phyloP scores from a whole-genome alignment of 371 early-diverging fungal genomes.

The Mucor saturninus region DNA sequence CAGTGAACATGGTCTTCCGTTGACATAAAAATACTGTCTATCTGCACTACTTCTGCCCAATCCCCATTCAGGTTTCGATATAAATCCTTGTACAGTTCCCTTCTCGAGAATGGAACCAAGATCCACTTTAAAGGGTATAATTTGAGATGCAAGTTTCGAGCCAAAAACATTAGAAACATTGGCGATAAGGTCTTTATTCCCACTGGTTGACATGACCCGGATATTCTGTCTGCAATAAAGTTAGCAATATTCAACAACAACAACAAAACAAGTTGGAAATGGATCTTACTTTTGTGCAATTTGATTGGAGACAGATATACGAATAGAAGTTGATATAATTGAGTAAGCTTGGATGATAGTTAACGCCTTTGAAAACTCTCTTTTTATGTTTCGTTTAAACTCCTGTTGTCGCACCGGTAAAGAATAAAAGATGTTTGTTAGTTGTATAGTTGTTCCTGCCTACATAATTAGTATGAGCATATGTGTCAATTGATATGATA shows the following conservation, averaged over 20 bases:
- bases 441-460: constrained; percentile 85
- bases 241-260: not conserved
- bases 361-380: constrained; percentile 81
- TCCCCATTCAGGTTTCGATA: constrained; percentile 71
- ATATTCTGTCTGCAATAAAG: constrained; percentile 17
- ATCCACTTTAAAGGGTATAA: constrained; percentile 58
- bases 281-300: constrained; percentile 57
- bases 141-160: constrained; percentile 55
- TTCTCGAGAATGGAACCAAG: constrained; percentile 18
- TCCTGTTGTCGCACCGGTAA: constrained; percentile 93
- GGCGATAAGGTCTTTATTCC: constrained; percentile 62
- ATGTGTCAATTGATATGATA: not conserved
- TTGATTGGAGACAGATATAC: constrained; percentile 73
- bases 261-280: not conserved
- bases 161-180: constrained; percentile 84
- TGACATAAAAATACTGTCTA: constrained; percentile 87
- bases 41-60: constrained; percentile 78
- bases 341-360: constrained; percentile 89
- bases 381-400: constrained; percentile 79
- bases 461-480: constrained; percentile 12
- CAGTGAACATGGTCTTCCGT: constrained; percentile 86
- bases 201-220: constrained; percentile 59
- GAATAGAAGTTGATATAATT: constrained; percentile 69
- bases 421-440: constrained; percentile 79
- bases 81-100: constrained; percentile 56